A percentile compares a stretch with the other conserved stretches of the same genome.
Conservation (phyloP, 2,329 filamentous ascomycete species). For the Sporothrix euskadiensis region DNA sequence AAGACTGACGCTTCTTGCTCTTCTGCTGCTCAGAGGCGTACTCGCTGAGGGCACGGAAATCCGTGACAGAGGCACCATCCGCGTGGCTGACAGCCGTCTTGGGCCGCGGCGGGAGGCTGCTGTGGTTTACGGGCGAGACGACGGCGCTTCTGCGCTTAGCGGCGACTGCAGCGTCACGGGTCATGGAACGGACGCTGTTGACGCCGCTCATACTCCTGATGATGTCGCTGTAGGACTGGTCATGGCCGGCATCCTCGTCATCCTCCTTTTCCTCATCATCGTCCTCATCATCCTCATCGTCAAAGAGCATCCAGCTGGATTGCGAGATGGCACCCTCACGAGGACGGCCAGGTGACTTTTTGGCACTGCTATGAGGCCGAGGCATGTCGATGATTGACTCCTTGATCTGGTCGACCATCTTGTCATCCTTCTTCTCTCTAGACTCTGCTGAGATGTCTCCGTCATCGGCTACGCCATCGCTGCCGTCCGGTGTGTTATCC, state of each 20-base stretch:
- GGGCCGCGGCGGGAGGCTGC: constrained; percentile 22
- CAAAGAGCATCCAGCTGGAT: constrained; percentile 37
- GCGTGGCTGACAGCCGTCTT: constrained; percentile 26
- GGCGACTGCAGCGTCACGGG: background rate
- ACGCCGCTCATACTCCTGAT: background rate
- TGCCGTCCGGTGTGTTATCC: constrained; percentile 5
- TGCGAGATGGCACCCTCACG: constrained; percentile 8
- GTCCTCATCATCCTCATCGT: constrained; percentile 30
- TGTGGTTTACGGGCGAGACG: background rate
- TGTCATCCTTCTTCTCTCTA: background rate
- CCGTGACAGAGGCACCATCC: background rate
- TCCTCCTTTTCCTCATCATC: constrained; percentile 1
- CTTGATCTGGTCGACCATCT: background rate
- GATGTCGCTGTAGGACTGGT: background rate
- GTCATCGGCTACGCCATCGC: background rate
- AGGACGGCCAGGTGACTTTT: background rate
- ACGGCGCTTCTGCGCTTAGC: background rate
- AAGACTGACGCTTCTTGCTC: constrained; percentile 15
- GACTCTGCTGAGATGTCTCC: background rate
- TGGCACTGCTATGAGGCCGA: background rate
- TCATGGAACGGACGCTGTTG: background rate
- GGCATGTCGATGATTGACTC: background rate
- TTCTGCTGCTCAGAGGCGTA: background rate
- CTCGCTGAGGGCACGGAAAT: constrained; percentile 2
- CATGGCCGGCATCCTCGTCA: background rate